Base-by-base conservation (phyloP, 129 eudicot genomes). In the Mikania micrantha region DNA sequence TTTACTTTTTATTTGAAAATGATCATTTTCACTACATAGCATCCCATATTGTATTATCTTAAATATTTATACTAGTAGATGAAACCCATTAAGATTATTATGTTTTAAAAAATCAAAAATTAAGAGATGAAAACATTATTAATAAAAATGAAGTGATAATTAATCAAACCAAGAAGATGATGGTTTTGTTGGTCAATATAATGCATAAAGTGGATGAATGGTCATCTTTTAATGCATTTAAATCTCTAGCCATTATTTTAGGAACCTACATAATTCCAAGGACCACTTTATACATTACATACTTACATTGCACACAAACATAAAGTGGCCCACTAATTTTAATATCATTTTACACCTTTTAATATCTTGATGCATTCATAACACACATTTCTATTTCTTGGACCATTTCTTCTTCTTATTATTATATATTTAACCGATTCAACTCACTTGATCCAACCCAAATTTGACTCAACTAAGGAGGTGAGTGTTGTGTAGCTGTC, bases 251-350 rank as follows among this genome's bases (percentile, higher is more conserved):
- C 52, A 61, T 47, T 44, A 66, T 21, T 41, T 5, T 56, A 12
- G 20, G 38, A 56, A 56, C 36, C 62, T 21, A 56, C 34, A 7
- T 27, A 56, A 5, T 64, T 57, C 47, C 45, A 66, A 66, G 79
- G 73, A 66, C 67, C 73, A 74, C 79, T 74, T 56, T 56, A 56
- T 65, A 66, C 72, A 64, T 52, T 39, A 56, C 42, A 54, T 64
- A 53, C 19, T n/a, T n/a, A n/a, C n/a, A 49, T 63, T 36, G 63
- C 41, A 52, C 70, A 74, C 17, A 28, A 29, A 66, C 27, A 42
- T 41, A 44, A 66, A 74, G 67, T 31, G 67, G 16, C 67, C 60
- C 39, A 66, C 67, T n/a, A 49, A 45, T 73, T 60, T 48, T 52
- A 74, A 53, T 47, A 39, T 64, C 66, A 50, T 40, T 57, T 54